phyloP scores from a whole-genome alignment of 2,329 filamentous ascomycete genomes.

The Pseudonectria foliicola region DNA sequence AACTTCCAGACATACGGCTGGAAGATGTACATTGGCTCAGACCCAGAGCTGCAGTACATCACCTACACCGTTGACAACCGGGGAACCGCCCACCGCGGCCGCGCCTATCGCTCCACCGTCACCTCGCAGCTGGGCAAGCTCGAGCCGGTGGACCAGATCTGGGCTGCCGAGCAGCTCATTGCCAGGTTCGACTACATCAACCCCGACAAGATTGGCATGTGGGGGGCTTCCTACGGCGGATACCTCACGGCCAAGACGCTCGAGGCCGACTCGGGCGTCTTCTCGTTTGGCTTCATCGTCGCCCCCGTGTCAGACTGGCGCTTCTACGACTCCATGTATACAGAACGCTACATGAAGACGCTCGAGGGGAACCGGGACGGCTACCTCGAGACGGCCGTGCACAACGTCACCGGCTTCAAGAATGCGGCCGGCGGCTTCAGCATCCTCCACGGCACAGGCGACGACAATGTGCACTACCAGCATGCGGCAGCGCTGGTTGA shows the following conservation, averaged over 20 bases:
- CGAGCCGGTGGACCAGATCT: slow-evolving; percentile 61
- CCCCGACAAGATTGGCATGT: slow-evolving; percentile 54
- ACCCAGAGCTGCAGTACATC: slow-evolving; percentile 61
- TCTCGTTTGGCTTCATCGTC: slow-evolving; percentile 56
- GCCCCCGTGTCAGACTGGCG: slow-evolving; percentile 63
- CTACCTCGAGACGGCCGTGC: slow-evolving; percentile 55
- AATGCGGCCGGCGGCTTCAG: slow-evolving; percentile 53
- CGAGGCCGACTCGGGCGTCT: slow-evolving; percentile 52
- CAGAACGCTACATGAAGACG: slow-evolving; percentile 66
- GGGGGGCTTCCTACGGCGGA: slow-evolving; percentile 63
- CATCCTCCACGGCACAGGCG: slow-evolving; percentile 59
- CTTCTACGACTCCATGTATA: slow-evolving; percentile 66
- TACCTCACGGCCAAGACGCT: slow-evolving; percentile 61
- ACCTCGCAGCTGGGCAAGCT: slow-evolving; percentile 53
- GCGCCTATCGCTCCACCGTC: slow-evolving; percentile 53
- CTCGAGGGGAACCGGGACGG: slow-evolving; percentile 48
- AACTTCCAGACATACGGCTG: slow-evolving; percentile 48
- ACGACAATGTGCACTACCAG: slow-evolving; percentile 69
- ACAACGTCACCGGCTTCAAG: slow-evolving; percentile 53
- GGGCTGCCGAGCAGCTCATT: slow-evolving; percentile 52
- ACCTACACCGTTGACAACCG: slow-evolving; percentile 63
- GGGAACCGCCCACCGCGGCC: slow-evolving; percentile 58
- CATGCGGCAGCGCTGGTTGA: slow-evolving; percentile 56
- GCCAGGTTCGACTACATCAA: slow-evolving; percentile 48
- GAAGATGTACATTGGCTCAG: slow-evolving; percentile 57